Percentiles rank a stretch among this genome's conserved stretches.
These are phyloP conservation scores for Paraphaeosphaeria sporulosa DNA, from an alignment of 2,329 filamentous ascomycete genomes.

Conservation along the genomic window DNA sequence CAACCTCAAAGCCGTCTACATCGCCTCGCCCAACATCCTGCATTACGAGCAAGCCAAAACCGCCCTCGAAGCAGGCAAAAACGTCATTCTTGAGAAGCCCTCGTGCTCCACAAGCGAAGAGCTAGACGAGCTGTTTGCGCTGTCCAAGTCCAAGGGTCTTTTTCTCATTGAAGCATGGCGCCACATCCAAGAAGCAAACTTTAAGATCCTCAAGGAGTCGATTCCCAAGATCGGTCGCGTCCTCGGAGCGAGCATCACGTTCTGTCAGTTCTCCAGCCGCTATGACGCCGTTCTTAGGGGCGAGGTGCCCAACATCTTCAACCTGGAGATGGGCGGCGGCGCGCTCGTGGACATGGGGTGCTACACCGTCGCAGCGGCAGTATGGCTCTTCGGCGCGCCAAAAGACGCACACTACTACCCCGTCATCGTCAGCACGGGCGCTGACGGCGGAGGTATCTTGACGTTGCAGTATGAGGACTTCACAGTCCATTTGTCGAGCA, in stretches of 20 bases:
- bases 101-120: slow-evolving; percentile 53
- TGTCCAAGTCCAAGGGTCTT: slow-evolving; percentile 51
- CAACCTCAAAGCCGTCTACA: slow-evolving; percentile 55
- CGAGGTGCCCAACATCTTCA: slow-evolving; percentile 59
- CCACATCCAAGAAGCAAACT: slow-evolving; percentile 60
- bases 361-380: slow-evolving; percentile 57
- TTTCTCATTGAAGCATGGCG: slow-evolving; percentile 59
- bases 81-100: slow-evolving; percentile 61
- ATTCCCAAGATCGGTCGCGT: slow-evolving; percentile 52
- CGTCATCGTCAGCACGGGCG: slow-evolving; percentile 53
- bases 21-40: slow-evolving; percentile 58
- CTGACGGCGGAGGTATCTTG: slow-evolving; percentile 56
- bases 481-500: slow-evolving; percentile 52
- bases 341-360: slow-evolving; percentile 59
- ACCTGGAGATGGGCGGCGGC: slow-evolving; percentile 56
- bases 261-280: slow-evolving; percentile 54
- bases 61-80: slow-evolving; percentile 53
- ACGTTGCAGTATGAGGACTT: slow-evolving; percentile 55
- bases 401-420: slow-evolving; percentile 52
- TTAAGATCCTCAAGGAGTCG: slow-evolving; percentile 51
- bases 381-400: slow-evolving; percentile 57
- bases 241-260: slow-evolving; percentile 55
- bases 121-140: slow-evolving; percentile 52
- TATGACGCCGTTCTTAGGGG: slow-evolving; percentile 58
- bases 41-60: slow-evolving; percentile 56